Percentiles rank a stretch among this genome's conserved stretches.
Evolutionary conservation across 768 basidiomycete species (phyloP).

Genomic region (Fibroporia radiculosa): DNA sequence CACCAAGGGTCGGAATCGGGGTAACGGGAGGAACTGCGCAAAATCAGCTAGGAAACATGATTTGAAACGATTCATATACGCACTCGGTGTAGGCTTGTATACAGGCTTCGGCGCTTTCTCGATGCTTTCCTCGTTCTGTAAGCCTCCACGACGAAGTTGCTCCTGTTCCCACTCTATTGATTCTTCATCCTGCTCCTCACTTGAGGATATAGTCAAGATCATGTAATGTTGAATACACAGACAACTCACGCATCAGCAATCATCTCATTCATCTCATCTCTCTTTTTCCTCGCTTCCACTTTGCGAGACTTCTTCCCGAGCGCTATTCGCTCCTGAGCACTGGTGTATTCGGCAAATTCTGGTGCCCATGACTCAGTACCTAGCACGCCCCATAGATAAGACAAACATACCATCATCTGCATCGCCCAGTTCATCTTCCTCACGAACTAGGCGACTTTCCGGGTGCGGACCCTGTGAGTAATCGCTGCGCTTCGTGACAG

Average conservation of each 20-base stretch:
- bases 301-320: slow-evolving; percentile 79
- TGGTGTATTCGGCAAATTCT: slow-evolving; percentile 87
- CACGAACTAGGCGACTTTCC: slow-evolving; percentile 71
- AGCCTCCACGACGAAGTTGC: slow-evolving; percentile 71
- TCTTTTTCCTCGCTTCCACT: slow-evolving; percentile 54
- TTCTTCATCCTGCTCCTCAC: slow-evolving; percentile 81
- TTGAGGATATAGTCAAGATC: slow-evolving; percentile 19
- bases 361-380: slow-evolving; percentile 3
- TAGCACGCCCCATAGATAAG: neutral
- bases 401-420: slow-evolving; percentile 68
- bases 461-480: slow-evolving; percentile 70
- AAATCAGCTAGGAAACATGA: slow-evolving; percentile 6
- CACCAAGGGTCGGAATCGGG: slow-evolving; percentile 55
- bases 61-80: slow-evolving; percentile 11
- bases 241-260: slow-evolving; percentile 70
- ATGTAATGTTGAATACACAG: neutral
- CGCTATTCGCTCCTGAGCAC: slow-evolving; percentile 79
- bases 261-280: slow-evolving; percentile 69
- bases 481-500: slow-evolving; percentile 51
- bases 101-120: slow-evolving; percentile 39
- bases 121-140: slow-evolving; percentile 31
- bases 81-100: slow-evolving; percentile 73
- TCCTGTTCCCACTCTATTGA: slow-evolving; percentile 80
- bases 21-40: slow-evolving; percentile 57
- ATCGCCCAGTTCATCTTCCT: slow-evolving; percentile 85